Conservation (phyloP, 306 rosid species). For the Hippophae rhamnoides region DNA sequence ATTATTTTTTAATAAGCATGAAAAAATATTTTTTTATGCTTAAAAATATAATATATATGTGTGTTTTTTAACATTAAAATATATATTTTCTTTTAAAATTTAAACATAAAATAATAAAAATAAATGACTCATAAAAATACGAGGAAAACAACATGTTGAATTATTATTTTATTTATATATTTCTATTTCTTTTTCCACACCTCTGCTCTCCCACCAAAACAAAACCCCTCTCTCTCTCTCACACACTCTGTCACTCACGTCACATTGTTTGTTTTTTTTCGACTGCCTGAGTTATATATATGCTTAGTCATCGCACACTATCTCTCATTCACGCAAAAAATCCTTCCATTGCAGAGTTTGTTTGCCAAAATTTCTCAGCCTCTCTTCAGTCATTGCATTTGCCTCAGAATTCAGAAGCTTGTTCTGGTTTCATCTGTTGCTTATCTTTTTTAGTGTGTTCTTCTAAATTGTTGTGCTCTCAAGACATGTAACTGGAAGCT, state of each 20-base stretch:
- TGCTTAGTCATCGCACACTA: constrained; percentile 32
- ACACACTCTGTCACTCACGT: constrained; percentile 5
- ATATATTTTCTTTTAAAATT: no score
- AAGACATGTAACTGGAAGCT: constrained; percentile 50
- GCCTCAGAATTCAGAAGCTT: constrained; percentile 15
- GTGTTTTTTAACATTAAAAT: no score
- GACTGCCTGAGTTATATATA: constrained; percentile 13
- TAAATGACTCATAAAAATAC: no score
- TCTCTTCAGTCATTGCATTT: constrained; percentile 17
- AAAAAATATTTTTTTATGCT: no score
- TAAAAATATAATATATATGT: no score
- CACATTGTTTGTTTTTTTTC: constrained; percentile 7
- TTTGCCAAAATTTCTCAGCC: constrained; percentile 8
- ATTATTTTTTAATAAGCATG: no score
- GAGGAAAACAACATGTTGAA: no score
- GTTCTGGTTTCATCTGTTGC: constrained; percentile 23
- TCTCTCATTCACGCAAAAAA: constrained; percentile 33
- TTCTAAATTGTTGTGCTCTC: constrained; percentile 9
- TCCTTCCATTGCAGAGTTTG: constrained; percentile 17
- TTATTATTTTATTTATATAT: no score
- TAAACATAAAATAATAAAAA: no score
- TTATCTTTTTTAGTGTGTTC: constrained; percentile 7
- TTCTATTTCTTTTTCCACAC: no score
- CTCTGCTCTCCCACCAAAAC: not conserved
- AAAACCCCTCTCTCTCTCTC: not conserved